Evolutionary conservation across 2,329 filamentous ascomycete genomes (phyloP), one percentile per base, ranked within the genome.

Genomic region (Trichophyton equinum): DNA sequence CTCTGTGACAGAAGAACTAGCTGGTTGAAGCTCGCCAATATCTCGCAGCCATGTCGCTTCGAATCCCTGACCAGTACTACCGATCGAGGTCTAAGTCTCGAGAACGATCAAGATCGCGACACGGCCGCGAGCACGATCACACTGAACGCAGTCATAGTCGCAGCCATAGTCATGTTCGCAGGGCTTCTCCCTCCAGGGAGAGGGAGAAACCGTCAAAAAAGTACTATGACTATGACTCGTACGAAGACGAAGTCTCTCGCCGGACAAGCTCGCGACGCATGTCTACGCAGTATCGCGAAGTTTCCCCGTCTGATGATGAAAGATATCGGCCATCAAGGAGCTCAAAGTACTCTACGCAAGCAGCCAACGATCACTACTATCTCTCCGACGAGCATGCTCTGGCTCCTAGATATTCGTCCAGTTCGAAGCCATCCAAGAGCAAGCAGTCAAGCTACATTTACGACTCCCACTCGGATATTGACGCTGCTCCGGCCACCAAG

Each of bases 81-180:
- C 40, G 57, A 18, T 49, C 40, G 20, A 47, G 57, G 27, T 59
- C 57, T 18, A 59, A 49, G 25, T 60, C 58, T n/a, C 44, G 58
- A 53, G 49, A 60, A 25, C 58, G 58, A 22, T 60, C 58, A 56
- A 44, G 58, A 33, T 60, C 58, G 20, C 58, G 51, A n/a, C 51
- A 55, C 27, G 51, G 51, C 30, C 49, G 49, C 18, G 49, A 53
- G 13, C 27, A 55, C n/a, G 51, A 36, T 7, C 51, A 9, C 15
- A n/a, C 5, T 27, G 25, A 30, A 9, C 51, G 30, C 15, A 36
- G 51, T 49, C 74, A 74, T 62, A 77, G 75, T 53, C 71, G 71
- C 63, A 68, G 62, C 59, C 72, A 74, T 51, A 67, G 64, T 11
- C 68, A 72, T 11, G 70, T 69, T 27, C 69, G 51, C 51, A 27